Evolutionary conservation across 495 filamentous ascomycete genomes (phyloP).

Genomic region (Cercophora sp.): DNA sequence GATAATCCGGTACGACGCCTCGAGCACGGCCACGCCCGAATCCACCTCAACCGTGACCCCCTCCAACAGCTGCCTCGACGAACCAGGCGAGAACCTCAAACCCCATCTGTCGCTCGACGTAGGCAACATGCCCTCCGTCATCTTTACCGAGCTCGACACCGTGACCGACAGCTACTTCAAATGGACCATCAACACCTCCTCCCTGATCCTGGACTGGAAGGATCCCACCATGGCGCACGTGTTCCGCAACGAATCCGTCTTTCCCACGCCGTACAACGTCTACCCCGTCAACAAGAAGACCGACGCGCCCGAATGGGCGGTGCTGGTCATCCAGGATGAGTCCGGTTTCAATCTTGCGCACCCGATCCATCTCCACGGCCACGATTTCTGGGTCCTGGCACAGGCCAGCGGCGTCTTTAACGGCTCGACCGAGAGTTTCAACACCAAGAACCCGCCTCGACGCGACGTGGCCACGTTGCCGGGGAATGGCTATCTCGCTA

Average conservation of each 20-base stretch:
- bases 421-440: constrained; percentile 6
- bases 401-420: constrained; percentile 1
- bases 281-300: constrained; percentile 10
- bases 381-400: constrained; percentile 21
- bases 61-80: constrained; percentile 22
- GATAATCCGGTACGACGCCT: constrained; percentile 52
- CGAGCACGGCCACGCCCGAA: constrained; percentile 29
- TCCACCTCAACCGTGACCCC: constrained; percentile 24
- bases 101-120: constrained; percentile 33
- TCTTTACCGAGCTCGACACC: constrained; percentile 18
- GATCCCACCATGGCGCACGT: constrained; percentile 28
- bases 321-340: constrained; percentile 22
- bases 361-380: constrained; percentile 26
- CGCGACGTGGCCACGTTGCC: constrained; percentile 58
- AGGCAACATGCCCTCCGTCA: constrained; percentile 15
- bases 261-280: constrained; percentile 33
- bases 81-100: constrained; percentile 25
- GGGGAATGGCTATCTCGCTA: constrained; percentile 40
- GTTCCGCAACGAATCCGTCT: constrained; percentile 23
- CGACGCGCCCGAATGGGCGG: constrained; percentile 14
- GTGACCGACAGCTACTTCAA: constrained; percentile 19
- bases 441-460: constrained; percentile 46
- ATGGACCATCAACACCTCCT: constrained; percentile 34
- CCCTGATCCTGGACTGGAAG: constrained; percentile 29
- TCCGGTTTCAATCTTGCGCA: constrained; percentile 12